These are phyloP conservation scores for Pyrus pyrifolia DNA, from an alignment of 306 rosid genomes.

Conservation along the genomic window DNA sequence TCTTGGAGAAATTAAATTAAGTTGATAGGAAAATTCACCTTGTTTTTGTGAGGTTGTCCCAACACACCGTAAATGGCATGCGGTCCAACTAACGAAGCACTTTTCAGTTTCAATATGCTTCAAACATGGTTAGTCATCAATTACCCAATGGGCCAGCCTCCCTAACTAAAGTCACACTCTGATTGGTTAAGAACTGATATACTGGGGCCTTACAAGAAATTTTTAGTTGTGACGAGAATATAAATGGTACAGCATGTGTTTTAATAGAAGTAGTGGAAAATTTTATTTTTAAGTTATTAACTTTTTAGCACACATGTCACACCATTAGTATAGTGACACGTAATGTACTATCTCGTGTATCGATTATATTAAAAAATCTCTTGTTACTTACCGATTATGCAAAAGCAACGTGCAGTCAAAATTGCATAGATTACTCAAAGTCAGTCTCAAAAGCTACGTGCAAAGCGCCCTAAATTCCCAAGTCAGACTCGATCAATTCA, in stretches of 20 bases:
- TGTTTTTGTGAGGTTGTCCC: background rate
- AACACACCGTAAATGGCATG: background rate
- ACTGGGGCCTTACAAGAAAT: background rate
- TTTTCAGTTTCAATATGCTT: background rate
- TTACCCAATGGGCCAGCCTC: background rate
- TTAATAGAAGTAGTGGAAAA: too few relatives aligned
- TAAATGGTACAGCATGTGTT: too few relatives aligned
- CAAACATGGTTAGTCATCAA: background rate
- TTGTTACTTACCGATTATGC: background rate
- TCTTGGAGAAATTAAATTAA: background rate
- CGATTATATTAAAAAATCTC: too few relatives aligned
- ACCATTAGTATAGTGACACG: accelerated
- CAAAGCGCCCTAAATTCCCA: too few relatives aligned
- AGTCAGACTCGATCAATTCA: background rate
- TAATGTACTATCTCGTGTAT: too few relatives aligned
- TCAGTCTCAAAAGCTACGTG: too few relatives aligned
- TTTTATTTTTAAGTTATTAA: too few relatives aligned
- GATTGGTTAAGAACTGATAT: conserved; percentile 8
- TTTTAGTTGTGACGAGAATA: too few relatives aligned
- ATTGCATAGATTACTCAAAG: conserved; percentile 11
- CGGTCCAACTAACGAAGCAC: background rate
- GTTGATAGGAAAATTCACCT: background rate
- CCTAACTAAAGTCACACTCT: background rate
- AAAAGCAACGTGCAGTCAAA: conserved; percentile 8
- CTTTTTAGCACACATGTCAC: accelerated